phyloP scores from a whole-genome alignment of 2,329 filamentous ascomycete genomes.

The Hirsutella minnesotensis region DNA sequence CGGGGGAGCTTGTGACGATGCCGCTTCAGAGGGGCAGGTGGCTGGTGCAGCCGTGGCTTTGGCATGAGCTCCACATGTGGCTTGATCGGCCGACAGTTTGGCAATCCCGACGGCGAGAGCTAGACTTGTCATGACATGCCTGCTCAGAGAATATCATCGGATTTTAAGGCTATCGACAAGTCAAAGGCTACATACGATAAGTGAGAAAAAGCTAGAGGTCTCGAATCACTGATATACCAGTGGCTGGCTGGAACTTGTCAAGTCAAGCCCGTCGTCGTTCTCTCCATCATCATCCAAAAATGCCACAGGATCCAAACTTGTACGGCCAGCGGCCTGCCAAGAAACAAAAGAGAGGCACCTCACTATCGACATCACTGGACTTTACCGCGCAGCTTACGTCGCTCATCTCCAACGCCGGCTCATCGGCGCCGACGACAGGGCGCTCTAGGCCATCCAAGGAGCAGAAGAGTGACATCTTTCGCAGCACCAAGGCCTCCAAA shows the following conservation, averaged over 20 bases:
- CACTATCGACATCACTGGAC: slow-evolving; percentile 61
- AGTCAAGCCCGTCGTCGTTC: no score
- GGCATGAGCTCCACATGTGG: background rate
- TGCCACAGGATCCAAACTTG: slow-evolving; percentile 56
- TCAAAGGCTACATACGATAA: no score
- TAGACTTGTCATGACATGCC: no score
- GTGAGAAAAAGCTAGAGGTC: no score
- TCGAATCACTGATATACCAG: no score
- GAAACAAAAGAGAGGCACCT: slow-evolving; percentile 56
- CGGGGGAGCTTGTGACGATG: background rate
- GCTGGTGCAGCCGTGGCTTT: background rate
- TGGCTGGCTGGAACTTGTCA: no score
- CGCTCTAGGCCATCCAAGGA: slow-evolving; percentile 33
- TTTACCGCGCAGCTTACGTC: slow-evolving; percentile 83
- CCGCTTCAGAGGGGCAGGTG: background rate
- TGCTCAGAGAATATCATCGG: no score
- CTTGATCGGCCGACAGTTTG: background rate
- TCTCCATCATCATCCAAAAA: slow-evolving; percentile 14
- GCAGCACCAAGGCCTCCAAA: slow-evolving; percentile 11
- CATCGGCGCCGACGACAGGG: slow-evolving; percentile 28
- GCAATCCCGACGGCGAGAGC: no score
- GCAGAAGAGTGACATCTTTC: slow-evolving; percentile 35
- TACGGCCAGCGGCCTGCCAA: slow-evolving; percentile 68
- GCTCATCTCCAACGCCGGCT: slow-evolving; percentile 50
- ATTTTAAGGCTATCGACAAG: no score